phyloP scores from a whole-genome alignment of 2,329 filamentous ascomycete species.

The Epicoccum sorghinum region DNA sequence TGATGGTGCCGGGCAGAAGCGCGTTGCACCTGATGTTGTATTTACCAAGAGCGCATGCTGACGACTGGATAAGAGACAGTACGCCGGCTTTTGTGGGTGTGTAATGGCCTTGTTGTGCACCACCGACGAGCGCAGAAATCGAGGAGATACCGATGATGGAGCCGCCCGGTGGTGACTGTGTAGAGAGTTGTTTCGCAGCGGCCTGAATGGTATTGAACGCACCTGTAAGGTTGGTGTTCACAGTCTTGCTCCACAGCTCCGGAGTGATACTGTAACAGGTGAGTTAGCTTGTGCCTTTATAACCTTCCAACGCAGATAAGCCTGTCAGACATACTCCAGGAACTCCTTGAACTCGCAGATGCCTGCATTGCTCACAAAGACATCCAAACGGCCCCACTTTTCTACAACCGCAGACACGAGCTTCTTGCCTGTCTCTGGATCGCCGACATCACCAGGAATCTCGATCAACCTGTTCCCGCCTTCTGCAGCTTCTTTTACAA shows the following conservation, averaged over 20 bases:
- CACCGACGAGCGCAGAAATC: constrained; percentile 78
- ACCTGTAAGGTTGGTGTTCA: constrained; percentile 82
- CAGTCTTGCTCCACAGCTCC: constrained; percentile 72
- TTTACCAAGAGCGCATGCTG: constrained; percentile 77
- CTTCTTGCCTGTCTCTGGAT: constrained; percentile 71
- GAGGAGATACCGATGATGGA: constrained; percentile 79
- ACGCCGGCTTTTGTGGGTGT: constrained; percentile 86
- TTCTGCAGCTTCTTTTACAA: constrained; percentile 50
- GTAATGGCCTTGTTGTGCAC: constrained; percentile 80
- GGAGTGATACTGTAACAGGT: constrained; percentile 61
- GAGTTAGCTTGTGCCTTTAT: background rate
- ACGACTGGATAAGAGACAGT: constrained; percentile 80
- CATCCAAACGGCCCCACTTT: constrained; percentile 60
- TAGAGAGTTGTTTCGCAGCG: constrained; percentile 81
- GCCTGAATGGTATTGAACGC: constrained; percentile 90
- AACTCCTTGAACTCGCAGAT: constrained; percentile 90
- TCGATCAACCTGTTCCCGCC: constrained; percentile 60
- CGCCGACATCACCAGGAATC: constrained; percentile 77
- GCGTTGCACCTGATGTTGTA: constrained; percentile 84
- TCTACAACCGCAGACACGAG: constrained; percentile 72
- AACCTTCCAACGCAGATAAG: no score
- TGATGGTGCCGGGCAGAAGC: constrained; percentile 80
- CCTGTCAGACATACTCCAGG: constrained; percentile 61
- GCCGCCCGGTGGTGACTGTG: constrained; percentile 67
- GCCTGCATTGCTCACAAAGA: constrained; percentile 89